A percentile compares a stretch with the other conserved stretches of the same genome.
phyloP scores from a whole-genome alignment of 2,329 filamentous ascomycete genomes.

The Cryphonectria carpinicola region DNA sequence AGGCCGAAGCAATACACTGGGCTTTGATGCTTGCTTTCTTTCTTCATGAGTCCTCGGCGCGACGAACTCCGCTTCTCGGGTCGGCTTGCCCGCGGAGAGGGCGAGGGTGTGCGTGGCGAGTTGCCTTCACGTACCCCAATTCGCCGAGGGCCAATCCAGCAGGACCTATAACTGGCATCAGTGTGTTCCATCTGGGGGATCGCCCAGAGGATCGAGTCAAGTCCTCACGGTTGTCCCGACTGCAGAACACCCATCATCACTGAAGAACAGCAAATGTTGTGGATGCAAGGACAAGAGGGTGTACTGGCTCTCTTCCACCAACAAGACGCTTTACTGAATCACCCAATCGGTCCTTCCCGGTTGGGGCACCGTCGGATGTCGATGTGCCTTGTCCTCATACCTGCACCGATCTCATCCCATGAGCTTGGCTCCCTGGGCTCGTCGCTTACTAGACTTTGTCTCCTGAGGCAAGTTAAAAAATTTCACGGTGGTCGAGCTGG shows the following conservation, averaged over 20 bases:
- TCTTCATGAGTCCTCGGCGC: neutral
- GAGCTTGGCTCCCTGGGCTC: neutral
- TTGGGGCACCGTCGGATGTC: neutral
- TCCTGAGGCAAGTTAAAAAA: neutral
- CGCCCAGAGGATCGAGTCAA: neutral
- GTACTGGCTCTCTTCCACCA: neutral
- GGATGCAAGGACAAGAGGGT: neutral
- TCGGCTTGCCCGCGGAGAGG: neutral
- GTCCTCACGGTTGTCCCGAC: neutral
- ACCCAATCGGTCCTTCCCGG: neutral
- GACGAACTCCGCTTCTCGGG: neutral
- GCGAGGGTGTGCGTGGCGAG: neutral
- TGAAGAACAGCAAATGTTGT: neutral
- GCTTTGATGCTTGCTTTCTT: neutral
- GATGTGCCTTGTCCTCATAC: neutral
- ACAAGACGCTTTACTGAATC: neutral
- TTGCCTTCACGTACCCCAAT: neutral
- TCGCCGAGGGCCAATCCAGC: neutral
- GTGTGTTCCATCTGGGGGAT: neutral
- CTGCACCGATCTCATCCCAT: neutral
- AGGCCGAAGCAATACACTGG: neutral
- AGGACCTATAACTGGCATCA: neutral
- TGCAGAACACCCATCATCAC: neutral
- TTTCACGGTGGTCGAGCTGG: neutral
- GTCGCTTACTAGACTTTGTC: neutral